Base-by-base conservation (phyloP, 192 early-diverging fungal species). In the Funneliformis mosseae region DNA sequence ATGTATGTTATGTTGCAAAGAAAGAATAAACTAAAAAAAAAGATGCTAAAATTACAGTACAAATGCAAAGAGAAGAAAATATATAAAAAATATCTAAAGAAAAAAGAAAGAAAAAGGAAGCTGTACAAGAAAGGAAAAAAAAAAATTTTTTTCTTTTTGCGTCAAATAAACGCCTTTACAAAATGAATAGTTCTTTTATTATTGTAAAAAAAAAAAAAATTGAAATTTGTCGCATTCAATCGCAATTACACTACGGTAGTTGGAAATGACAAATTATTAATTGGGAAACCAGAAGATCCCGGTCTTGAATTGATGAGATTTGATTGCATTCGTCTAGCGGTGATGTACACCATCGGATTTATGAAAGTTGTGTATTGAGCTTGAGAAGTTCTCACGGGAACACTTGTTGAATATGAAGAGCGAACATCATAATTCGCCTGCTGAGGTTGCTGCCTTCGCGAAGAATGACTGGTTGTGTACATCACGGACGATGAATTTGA, bases 141-240 rank as follows among this genome's bases (percentile, higher is more conserved):
- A 14, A 18, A 39, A 21, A 70, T 43, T 42, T 14, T 11, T 42
- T 41, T n/a, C 39, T 41, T 42, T 33, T 69, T 70, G 68, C 68
- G 68, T 21, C 68, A 41, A 70, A 70, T 70, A 70, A 66, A 70
- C 68, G 68, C 68, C 68, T 70, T 70, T 70, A 70, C 68, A 70
- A 68, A 9, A 38, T 68, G 33, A 38, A 70, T 70, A 41, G 39
- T 41, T 33, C 63, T 66, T 33, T 66, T 33, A 66, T 33, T 33
- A 66, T 33, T 25, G 6, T 14, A n/a, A 33, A 64, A 64, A 64
- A 66, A 66, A 66, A 66, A 66, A 28, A 64, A 64, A 27, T 27
- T 27, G 23, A 61, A 5, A 61, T 23, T 62, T 62, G 7, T 18
- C 7, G 18, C 18, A 61, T 12, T 61, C n/a, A n/a, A 18, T 61